Base-by-base conservation (phyloP, 352 stramenopile species). In the Phytophthora europaea region DNA sequence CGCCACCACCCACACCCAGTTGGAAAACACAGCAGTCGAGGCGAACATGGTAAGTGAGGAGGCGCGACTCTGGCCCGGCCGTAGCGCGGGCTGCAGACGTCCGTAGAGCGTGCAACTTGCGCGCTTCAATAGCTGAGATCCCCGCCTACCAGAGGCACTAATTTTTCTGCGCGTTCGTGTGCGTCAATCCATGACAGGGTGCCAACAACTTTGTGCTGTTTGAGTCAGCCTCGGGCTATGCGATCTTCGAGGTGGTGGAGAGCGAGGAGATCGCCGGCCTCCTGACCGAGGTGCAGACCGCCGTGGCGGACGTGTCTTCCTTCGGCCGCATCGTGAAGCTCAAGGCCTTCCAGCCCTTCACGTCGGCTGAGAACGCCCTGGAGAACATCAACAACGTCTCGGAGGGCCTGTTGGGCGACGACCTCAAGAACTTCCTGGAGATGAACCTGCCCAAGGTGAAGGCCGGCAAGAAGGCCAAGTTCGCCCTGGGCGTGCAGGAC, bases 321-420 rank as follows among this genome's bases (percentile, higher is more conserved):
- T 99, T 99, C 79, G 93, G 94, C 60, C 94, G 98, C 70, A 90
- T 98, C 45, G 91, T 99, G 52, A 99, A 99, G 88, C 94, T 99
- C 45, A 99, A 99, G 88, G 96, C 97, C 18, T 99, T 99, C 80
- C 90, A 99, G 78, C 98, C 98, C 13, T 99, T 99, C 86, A 98
- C 97, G 70, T 99, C 95, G 34, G 98, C 98, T 0, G 97, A 99
- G 82, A 98, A 99, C 70, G 98, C 98, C 12, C 88, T 99, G 6
- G 97, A 99, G 79, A 99, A 99, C 91, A 99, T 99, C 67, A 99
- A 99, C 83, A 98, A 98, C 67, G 87, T 99, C 43, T 98, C 94
- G 65, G 97, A 99, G 81, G 93, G 98, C 38, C 78, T 99, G 33
- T 61, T 99, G 45, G 89, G 91, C 60, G 91, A 98, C 34, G 93